These are phyloP conservation scores for Apiospora aurea DNA, from an alignment of 2,329 filamentous ascomycete species.

Conservation along the genomic window DNA sequence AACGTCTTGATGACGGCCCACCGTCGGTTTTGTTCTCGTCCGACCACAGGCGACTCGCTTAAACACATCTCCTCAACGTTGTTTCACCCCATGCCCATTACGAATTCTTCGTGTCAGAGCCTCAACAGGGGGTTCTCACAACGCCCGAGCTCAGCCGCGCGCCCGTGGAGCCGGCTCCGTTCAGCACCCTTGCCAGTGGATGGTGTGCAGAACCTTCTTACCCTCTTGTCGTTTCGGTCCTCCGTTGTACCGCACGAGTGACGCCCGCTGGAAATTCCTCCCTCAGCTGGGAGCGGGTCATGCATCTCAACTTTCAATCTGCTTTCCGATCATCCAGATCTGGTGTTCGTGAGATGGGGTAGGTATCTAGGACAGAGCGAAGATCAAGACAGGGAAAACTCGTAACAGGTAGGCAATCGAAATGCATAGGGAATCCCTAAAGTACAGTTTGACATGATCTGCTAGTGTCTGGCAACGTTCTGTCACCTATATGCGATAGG, in stretches of 20 bases:
- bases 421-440: neutral
- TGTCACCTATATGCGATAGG: neutral
- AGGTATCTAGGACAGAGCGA: neutral
- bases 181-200: neutral
- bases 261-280: neutral
- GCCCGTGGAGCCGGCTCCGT: neutral
- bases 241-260: neutral
- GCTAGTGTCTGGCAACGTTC: neutral
- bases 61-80: constrained; percentile 2
- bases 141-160: neutral
- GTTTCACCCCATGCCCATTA: constrained; percentile 27
- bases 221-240: neutral
- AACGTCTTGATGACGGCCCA: neutral
- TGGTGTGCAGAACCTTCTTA: neutral
- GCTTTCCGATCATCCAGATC: constrained; percentile 11
- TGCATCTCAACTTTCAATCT: constrained; percentile 11
- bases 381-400: neutral
- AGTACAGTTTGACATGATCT: constrained; percentile 2
- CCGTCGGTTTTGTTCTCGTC: neutral
- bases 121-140: constrained; percentile 24
- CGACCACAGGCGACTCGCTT: neutral
- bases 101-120: constrained; percentile 25
- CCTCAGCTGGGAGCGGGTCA: neutral
- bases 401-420: neutral
- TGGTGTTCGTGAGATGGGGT: neutral